These are phyloP conservation scores for Mortierella hygrophila DNA, from an alignment of 192 early-diverging fungal genomes.

Conservation along the genomic window DNA sequence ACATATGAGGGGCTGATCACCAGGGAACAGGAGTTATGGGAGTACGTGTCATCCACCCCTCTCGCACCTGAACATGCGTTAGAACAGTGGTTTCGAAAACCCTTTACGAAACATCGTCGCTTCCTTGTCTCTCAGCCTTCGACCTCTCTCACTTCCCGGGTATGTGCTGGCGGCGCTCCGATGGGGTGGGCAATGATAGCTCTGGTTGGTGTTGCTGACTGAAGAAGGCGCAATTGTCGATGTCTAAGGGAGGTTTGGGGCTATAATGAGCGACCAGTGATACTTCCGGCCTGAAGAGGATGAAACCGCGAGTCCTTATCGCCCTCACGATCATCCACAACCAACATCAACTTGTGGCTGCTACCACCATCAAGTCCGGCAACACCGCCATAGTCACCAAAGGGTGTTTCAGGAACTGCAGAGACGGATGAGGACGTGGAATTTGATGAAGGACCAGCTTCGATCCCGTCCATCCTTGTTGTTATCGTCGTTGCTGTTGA, in stretches of 20 bases:
- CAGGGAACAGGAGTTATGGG: background rate
- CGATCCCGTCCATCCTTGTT: conserved; percentile 36
- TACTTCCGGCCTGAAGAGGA: background rate
- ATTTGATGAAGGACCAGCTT: conserved; percentile 3
- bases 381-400: background rate
- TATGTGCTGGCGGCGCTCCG: too few relatives aligned
- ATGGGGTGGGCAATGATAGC: too few relatives aligned
- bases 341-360: background rate
- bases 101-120: too few relatives aligned
- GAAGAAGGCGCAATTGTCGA: too few relatives aligned
- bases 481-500: background rate
- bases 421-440: background rate
- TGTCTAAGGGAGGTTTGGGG: background rate
- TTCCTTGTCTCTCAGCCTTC: too few relatives aligned
- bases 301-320: background rate
- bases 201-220: too few relatives aligned
- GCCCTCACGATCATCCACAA: background rate
- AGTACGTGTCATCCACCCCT: too few relatives aligned
- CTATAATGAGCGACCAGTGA: background rate
- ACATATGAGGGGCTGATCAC: background rate
- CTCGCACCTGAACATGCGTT: too few relatives aligned
- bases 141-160: too few relatives aligned
- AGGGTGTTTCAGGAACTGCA: conserved; percentile 26
- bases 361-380: background rate
- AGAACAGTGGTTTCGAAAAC: too few relatives aligned